Evolutionary conservation across 208 protist species (phyloP).

Genomic region (Acanthamoeba healyi): DNA sequence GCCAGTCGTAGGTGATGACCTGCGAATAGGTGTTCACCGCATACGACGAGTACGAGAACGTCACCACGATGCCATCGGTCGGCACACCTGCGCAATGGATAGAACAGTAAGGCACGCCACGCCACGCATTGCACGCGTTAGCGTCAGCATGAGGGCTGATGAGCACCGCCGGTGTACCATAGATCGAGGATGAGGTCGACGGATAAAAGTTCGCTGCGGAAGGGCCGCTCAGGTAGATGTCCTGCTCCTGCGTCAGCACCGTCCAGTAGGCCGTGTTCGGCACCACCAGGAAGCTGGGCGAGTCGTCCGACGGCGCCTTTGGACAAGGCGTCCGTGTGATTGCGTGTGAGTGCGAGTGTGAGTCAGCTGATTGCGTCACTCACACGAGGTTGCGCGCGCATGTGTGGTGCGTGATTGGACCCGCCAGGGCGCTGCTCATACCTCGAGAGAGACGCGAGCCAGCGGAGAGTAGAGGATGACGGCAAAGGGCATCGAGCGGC

Average conservation of each 20-base stretch:
- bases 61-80: neutral
- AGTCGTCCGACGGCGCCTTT: neutral
- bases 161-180: neutral
- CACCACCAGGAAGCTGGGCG: neutral
- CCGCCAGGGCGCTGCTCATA: neutral
- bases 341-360: too few species aligned
- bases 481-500: neutral
- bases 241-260: neutral
- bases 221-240: neutral
- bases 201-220: neutral
- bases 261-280: neutral
- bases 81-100: neutral
- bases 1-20: slow-evolving; percentile 5
- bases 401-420: neutral
- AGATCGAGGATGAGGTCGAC: neutral
- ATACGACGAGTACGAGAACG: slow-evolving; percentile 23
- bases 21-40: neutral
- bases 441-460: neutral
- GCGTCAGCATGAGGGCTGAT: neutral
- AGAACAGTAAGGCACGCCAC: neutral
- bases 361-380: neutral
- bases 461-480: neutral
- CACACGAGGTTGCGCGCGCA: too few species aligned
- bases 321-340: too few species aligned
- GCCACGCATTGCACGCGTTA: neutral